Percentiles rank a stretch among this genome's conserved stretches.
These are phyloP conservation scores for Anisodus acutangulus DNA, from an alignment of 257 asterid genomes.

Conservation along the genomic window DNA sequence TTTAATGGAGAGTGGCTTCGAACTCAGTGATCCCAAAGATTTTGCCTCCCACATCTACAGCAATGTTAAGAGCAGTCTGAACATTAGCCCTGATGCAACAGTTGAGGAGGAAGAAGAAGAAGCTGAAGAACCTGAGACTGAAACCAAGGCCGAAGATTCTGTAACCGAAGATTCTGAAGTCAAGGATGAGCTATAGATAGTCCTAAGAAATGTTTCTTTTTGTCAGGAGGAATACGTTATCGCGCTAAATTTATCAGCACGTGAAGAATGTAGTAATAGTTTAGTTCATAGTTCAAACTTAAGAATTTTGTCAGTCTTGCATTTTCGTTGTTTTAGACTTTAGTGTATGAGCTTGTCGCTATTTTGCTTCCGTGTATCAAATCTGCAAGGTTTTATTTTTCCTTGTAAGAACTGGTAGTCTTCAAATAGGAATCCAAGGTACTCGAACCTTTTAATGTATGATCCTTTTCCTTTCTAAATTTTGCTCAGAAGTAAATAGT, in stretches of 20 bases:
- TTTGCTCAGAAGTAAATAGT: background rate
- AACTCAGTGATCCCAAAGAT: conserved; percentile 77
- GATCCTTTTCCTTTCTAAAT: background rate
- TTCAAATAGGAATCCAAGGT: background rate
- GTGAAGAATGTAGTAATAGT: conserved; percentile 14
- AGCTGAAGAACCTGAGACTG: conserved; percentile 59
- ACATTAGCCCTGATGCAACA: conserved; percentile 67
- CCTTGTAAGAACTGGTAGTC: background rate
- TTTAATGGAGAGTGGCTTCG: conserved; percentile 86
- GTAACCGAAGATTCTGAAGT: conserved; percentile 41
- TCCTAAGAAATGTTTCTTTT: background rate
- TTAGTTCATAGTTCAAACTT: background rate
- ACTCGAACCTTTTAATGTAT: background rate
- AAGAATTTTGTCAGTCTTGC: conserved; percentile 23
- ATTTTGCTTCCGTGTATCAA: background rate
- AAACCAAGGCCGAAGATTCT: conserved; percentile 49
- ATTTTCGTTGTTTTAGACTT: background rate
- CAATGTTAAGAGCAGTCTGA: conserved; percentile 71
- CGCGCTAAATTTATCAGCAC: background rate
- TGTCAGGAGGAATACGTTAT: background rate
- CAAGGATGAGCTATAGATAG: conserved; percentile 75
- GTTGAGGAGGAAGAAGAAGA: conserved; percentile 91
- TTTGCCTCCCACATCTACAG: conserved; percentile 73
- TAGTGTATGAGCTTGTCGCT: background rate
- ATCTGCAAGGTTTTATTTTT: background rate